Percentiles rank a stretch among this genome's conserved stretches.
Evolutionary conservation across 306 rosid genomes (phyloP).

Genomic region (Prunus mume): DNA sequence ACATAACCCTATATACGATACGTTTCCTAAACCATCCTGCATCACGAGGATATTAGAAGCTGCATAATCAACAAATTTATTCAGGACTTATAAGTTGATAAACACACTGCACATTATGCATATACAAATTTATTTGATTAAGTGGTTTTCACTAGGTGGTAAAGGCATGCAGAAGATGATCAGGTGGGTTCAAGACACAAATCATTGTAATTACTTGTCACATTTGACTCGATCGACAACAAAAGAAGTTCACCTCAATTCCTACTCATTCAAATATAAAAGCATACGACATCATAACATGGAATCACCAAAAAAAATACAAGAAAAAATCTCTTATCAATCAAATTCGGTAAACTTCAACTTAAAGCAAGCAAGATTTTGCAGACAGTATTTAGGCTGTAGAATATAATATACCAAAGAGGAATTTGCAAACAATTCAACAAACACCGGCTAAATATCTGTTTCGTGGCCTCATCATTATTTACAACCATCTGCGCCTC

Average conservation of each 20-base stretch:
- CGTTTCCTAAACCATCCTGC: not conserved
- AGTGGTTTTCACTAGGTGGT: not conserved
- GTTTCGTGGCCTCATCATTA: constrained; percentile 85
- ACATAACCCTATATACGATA: not conserved
- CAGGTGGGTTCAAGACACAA: no score
- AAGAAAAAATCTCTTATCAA: not conserved
- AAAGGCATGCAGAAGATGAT: not conserved
- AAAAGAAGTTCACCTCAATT: not conserved
- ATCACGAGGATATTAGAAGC: no score
- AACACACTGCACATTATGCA: not conserved
- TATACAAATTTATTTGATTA: no score
- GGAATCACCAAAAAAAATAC: not conserved
- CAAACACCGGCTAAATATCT: constrained; percentile 91
- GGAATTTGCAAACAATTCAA: constrained; percentile 88
- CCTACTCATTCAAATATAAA: not conserved
- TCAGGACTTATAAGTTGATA: no score
- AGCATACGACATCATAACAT: not conserved
- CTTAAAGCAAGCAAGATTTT: constrained; percentile 10
- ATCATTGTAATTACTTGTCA: not conserved
- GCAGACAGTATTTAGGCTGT: constrained; percentile 19
- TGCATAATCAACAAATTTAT: no score
- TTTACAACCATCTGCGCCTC: constrained; percentile 89
- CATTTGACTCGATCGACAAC: not conserved
- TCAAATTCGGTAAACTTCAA: not conserved
- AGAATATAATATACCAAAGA: constrained; percentile 61